Conservation (phyloP, 176 grass and related monocot genomes). For the Eleusine coracana region DNA sequence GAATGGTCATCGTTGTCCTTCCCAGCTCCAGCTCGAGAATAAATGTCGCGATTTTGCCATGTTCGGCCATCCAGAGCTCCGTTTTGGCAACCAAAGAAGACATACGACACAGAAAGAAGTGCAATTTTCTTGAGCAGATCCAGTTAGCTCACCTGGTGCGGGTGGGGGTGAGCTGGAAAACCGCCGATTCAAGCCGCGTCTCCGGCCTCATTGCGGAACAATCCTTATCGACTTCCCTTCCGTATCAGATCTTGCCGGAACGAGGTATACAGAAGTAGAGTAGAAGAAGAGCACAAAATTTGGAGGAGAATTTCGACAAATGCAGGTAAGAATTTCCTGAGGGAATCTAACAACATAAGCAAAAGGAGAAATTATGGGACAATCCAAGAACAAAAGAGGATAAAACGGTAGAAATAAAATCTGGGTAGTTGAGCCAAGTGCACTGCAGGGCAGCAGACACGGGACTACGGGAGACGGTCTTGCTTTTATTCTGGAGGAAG, state of each 20-base stretch:
- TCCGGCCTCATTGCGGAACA: slow-evolving; percentile 74
- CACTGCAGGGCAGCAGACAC: background rate
- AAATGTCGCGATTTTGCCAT: background rate
- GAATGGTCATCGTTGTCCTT: background rate
- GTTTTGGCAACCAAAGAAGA: background rate
- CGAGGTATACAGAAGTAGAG: background rate
- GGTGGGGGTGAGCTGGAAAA: slow-evolving; percentile 97
- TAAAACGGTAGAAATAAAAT: background rate
- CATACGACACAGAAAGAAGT: background rate
- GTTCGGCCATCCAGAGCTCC: slow-evolving; percentile 6
- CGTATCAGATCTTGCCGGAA: slow-evolving; percentile 46
- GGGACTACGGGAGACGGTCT: background rate
- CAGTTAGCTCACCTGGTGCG: slow-evolving; percentile 70
- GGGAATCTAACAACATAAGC: slow-evolving; percentile 18
- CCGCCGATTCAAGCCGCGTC: slow-evolving; percentile 76
- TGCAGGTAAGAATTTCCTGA: slow-evolving; percentile 2
- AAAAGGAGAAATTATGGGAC: background rate
- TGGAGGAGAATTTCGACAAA: slow-evolving; percentile 26
- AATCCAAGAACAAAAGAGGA: background rate
- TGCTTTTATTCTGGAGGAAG: background rate
- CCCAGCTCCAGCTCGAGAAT: background rate
- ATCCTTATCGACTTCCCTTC: slow-evolving; percentile 2
- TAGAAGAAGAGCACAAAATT: background rate
- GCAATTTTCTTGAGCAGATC: slow-evolving; percentile 43
- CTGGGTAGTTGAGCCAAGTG: background rate